A percentile compares a stretch with the other conserved stretches of the same genome.
phyloP scores from a whole-genome alignment of 2,329 filamentous ascomycete species.

The Macrophomina pseudophaseolina region DNA sequence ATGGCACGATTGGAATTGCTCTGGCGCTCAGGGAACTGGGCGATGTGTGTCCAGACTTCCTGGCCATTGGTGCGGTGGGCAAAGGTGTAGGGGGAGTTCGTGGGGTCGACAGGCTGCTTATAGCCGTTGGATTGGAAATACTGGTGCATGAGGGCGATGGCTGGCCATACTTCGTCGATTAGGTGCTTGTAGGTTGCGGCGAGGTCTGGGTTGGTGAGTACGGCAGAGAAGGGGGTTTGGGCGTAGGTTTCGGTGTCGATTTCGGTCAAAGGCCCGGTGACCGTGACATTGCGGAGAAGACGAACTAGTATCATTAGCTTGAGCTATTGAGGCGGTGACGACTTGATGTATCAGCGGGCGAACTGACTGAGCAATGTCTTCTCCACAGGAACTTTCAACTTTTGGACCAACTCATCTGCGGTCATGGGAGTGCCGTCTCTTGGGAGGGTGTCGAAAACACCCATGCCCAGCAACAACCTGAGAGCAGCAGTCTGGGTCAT shows the following conservation, averaged over 20 bases:
- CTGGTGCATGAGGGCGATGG: constrained; percentile 1
- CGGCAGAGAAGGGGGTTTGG: constrained; percentile 18
- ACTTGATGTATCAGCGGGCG: too few species aligned
- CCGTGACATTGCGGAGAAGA: constrained; percentile 18
- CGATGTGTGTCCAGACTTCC: constrained; percentile 1
- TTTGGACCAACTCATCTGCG: constrained; percentile 8
- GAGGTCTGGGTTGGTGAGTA: constrained; percentile 18
- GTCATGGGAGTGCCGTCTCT: constrained; percentile 21
- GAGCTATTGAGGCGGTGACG: too few species aligned
- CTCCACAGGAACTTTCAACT: constrained; percentile 3
- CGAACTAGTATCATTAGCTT: not conserved
- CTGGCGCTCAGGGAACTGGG: constrained; percentile 19
- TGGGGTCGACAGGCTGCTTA: constrained; percentile 14
- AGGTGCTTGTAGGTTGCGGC: constrained; percentile 20
- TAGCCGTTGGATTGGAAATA: constrained; percentile 22
- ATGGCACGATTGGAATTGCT: constrained; percentile 14
- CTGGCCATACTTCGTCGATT: not conserved
- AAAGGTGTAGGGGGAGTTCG: constrained; percentile 25
- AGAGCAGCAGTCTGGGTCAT: constrained; percentile 13
- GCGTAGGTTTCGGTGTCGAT: constrained; percentile 20
- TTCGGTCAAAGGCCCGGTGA: constrained; percentile 10
- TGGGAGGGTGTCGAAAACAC: constrained; percentile 17
- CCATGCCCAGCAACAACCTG: constrained; percentile 21
- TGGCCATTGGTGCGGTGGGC: constrained; percentile 21
- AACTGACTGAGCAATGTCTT: constrained; percentile 7